Evolutionary conservation across 768 basidiomycete genomes (phyloP).

Genomic region (Multifurca ochricompacta): DNA sequence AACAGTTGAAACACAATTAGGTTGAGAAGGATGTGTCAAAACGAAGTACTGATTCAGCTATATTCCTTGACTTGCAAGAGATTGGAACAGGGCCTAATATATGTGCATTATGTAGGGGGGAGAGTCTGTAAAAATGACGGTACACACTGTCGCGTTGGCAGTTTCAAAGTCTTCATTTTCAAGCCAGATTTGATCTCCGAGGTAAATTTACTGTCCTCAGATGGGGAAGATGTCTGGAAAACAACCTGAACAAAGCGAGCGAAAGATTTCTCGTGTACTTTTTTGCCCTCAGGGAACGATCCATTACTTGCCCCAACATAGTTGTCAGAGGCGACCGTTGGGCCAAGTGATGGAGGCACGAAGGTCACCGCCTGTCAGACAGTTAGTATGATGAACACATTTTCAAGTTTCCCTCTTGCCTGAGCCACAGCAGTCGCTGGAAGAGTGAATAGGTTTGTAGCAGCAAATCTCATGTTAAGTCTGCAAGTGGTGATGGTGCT

Average conservation of each 20-base stretch:
- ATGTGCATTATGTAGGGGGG: background rate
- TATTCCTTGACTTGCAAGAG: conserved; percentile 2
- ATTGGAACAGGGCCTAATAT: background rate
- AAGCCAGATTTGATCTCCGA: too few relatives aligned
- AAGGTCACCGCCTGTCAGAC: background rate
- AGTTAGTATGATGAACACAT: background rate
- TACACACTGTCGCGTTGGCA: background rate
- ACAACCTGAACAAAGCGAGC: conserved; percentile 4
- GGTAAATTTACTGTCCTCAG: too few relatives aligned
- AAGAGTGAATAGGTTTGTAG: too few relatives aligned
- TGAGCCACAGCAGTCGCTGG: background rate
- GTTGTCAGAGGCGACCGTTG: background rate
- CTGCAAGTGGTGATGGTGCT: too few relatives aligned
- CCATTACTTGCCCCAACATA: conserved; percentile 4
- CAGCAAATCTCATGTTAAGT: too few relatives aligned
- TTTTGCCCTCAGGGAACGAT: background rate
- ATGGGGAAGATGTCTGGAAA: too few relatives aligned
- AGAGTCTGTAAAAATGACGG: background rate
- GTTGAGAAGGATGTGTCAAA: conserved; percentile 6
- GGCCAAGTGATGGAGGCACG: background rate
- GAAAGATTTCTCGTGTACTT: background rate
- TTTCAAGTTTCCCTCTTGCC: background rate
- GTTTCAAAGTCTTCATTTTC: conserved; percentile 5
- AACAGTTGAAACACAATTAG: conserved; percentile 6
- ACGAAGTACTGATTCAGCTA: conserved; percentile 1